These are phyloP conservation scores for Pterulicium gracile DNA, from an alignment of 1,284 basidiomycete genomes.

Conservation along the genomic window DNA sequence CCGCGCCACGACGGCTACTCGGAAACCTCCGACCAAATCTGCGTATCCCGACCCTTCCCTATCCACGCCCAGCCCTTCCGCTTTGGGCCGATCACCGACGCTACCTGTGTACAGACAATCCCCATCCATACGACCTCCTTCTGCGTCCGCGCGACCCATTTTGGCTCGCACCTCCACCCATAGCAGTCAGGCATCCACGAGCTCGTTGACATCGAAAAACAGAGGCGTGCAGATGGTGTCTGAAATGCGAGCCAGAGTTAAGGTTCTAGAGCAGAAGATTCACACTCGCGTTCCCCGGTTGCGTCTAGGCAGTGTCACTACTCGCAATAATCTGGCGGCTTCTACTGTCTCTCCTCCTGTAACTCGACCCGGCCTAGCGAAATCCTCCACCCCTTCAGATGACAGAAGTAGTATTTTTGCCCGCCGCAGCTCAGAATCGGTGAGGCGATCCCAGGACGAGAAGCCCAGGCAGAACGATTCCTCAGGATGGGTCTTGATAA, in stretches of 20 bases:
- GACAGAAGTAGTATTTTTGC: constrained; percentile 7
- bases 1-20: not conserved
- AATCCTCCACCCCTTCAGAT: not conserved
- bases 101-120: constrained; percentile 21
- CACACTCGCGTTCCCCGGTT: constrained; percentile 73
- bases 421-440: constrained; percentile 29
- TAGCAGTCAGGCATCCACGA: constrained; percentile 31
- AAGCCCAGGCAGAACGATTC: constrained; percentile 39
- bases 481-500: constrained; percentile 73
- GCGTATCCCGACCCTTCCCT: not conserved
- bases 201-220: constrained; percentile 48
- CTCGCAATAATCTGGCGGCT: constrained; percentile 30
- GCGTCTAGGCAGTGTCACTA: constrained; percentile 63
- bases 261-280: constrained; percentile 72
- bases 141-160: constrained; percentile 15
- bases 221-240: constrained; percentile 83
- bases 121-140: constrained; percentile 49
- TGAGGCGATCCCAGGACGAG: constrained; percentile 31
- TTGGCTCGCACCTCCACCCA: constrained; percentile 29
- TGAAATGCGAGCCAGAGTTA: constrained; percentile 75
- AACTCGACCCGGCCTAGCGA: not conserved
- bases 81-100: not conserved
- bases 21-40: not conserved
- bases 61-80: not conserved
- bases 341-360: constrained; percentile 23